These are phyloP conservation scores for Chlorella variabilis DNA, from an alignment of 163 green algal genomes.

Conservation along the genomic window DNA sequence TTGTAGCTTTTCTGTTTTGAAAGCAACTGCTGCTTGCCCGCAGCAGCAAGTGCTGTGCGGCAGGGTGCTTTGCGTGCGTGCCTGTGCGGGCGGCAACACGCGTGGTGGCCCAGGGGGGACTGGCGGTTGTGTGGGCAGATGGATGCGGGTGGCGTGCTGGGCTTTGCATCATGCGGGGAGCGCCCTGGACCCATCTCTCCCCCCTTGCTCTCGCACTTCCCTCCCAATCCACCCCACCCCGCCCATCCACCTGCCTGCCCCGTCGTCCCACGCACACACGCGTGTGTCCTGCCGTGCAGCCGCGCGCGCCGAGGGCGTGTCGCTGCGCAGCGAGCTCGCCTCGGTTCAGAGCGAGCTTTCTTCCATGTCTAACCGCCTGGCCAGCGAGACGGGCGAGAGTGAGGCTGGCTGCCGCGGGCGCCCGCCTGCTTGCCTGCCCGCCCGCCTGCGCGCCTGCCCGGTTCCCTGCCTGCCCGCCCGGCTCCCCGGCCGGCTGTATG, in stretches of 20 bases:
- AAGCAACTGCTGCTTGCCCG: no score
- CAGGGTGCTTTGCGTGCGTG: no score
- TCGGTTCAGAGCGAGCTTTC: constrained; percentile 40
- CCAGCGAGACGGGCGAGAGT: constrained; percentile 43
- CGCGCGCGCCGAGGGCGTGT: constrained; percentile 45
- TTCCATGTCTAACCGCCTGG: constrained; percentile 34
- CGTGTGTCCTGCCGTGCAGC: no score
- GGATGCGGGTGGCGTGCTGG: no score
- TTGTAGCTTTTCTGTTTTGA: no score
- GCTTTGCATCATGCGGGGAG: no score
- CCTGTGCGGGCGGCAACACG: no score
- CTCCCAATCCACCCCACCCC: neutral
- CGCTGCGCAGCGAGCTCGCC: constrained; percentile 47
- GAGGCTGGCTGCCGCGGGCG: neutral
- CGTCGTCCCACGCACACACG: neutral
- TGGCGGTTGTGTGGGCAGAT: no score
- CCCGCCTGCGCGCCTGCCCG: neutral
- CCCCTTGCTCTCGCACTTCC: no score
- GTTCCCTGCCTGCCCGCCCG: neutral
- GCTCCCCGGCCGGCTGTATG: neutral
- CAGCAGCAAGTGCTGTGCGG: no score
- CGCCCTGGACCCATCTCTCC: no score
- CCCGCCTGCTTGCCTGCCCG: neutral
- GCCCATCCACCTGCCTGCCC: neutral
- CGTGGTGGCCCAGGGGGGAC: no score